phyloP scores from a whole-genome alignment of 2,329 filamentous ascomycete species.

The Colletotrichum coccodes region DNA sequence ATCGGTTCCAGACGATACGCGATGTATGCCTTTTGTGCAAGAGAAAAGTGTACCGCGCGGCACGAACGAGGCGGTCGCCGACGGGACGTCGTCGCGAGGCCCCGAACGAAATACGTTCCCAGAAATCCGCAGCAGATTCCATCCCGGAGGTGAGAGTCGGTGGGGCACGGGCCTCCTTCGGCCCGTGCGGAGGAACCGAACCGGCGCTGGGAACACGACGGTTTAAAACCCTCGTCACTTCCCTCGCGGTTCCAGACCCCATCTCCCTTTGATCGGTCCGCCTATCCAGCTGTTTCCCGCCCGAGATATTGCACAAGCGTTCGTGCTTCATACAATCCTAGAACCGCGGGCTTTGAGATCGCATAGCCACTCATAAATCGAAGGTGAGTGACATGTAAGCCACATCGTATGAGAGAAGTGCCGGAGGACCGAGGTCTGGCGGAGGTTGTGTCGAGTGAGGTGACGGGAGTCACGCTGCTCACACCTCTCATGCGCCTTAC shows the following conservation, averaged over 20 bases:
- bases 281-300: background rate
- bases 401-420: background rate
- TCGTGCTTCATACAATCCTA: background rate
- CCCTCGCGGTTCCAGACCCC: background rate
- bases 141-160: constrained; percentile 31
- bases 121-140: constrained; percentile 35
- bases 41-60: background rate
- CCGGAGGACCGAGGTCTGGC: constrained; percentile 10
- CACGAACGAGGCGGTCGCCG: background rate
- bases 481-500: background rate
- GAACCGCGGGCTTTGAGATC: background rate
- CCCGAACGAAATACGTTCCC: constrained; percentile 28
- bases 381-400: constrained; percentile 14
- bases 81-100: constrained; percentile 18
- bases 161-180: constrained; percentile 29
- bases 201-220: constrained; percentile 26
- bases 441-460: constrained; percentile 1
- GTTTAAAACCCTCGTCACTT: constrained; percentile 24
- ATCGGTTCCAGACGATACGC: background rate
- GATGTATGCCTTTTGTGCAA: background rate
- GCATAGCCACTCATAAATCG: background rate
- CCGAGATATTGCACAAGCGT: background rate
- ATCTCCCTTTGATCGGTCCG: background rate
- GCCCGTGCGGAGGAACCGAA: constrained; percentile 23
- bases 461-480: background rate